phyloP scores from a whole-genome alignment of 2,329 filamentous ascomycete species.

The Verticillium longisporum region DNA sequence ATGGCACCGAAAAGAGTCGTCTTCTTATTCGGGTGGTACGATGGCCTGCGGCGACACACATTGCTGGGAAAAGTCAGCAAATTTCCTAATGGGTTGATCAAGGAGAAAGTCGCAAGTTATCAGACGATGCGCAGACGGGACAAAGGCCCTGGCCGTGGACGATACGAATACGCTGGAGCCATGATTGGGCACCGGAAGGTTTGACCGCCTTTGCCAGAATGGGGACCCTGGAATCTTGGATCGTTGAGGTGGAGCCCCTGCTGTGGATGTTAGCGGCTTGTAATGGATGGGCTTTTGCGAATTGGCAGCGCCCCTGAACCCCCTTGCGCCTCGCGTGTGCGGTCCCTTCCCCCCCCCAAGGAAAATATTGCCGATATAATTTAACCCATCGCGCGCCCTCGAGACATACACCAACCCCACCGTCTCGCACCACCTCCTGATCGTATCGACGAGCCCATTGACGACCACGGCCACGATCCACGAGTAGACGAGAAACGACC shows the following conservation, averaged over 20 bases:
- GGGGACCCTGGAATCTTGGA: background rate
- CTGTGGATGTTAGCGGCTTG: background rate
- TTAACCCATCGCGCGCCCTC: background rate
- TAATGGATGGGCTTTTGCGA: background rate
- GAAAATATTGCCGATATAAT: slow-evolving; percentile 4
- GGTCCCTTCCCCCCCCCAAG: background rate
- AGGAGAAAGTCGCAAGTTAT: background rate
- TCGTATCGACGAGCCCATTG: background rate
- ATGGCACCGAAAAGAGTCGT: background rate
- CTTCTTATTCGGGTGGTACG: slow-evolving; percentile 2
- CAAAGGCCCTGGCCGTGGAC: background rate
- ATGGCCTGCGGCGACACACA: background rate
- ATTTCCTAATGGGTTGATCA: slow-evolving; percentile 1
- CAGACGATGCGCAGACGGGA: background rate
- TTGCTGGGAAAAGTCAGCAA: background rate
- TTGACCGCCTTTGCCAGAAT: background rate
- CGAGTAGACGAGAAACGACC: background rate
- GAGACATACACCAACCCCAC: background rate
- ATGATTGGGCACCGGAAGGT: slow-evolving; percentile 6
- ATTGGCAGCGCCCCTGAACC: background rate
- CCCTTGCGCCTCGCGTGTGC: background rate
- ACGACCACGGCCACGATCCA: background rate
- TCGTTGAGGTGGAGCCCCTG: background rate
- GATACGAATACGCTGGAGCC: slow-evolving; percentile 11
- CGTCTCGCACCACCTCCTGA: background rate